These are phyloP conservation scores for Ceratobasidium sp. DNA, from an alignment of 1,284 basidiomycete genomes.

Conservation along the genomic window DNA sequence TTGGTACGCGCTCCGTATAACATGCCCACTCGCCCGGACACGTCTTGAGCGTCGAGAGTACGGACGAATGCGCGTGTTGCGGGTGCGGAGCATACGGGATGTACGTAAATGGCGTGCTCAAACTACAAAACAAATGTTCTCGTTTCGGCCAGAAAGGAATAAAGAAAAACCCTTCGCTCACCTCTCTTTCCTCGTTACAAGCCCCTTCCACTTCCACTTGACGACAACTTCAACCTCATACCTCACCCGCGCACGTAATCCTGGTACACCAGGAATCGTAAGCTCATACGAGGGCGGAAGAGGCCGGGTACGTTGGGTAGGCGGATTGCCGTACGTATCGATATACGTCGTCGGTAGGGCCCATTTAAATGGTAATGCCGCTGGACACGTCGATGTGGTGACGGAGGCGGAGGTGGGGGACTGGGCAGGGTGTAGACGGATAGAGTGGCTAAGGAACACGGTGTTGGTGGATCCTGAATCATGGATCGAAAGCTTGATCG, in stretches of 20 bases:
- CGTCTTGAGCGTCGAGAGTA: conserved; percentile 49
- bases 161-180: neutral
- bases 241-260: conserved; percentile 47
- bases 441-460: conserved; percentile 18
- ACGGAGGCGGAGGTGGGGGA: conserved; percentile 3
- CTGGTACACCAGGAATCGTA: conserved; percentile 47
- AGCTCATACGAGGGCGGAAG: conserved; percentile 48
- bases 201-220: conserved; percentile 48
- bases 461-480: conserved; percentile 38
- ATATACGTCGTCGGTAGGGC: conserved; percentile 43
- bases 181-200: conserved; percentile 43
- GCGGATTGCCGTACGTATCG: conserved; percentile 37
- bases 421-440: conserved; percentile 27
- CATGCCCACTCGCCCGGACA: conserved; percentile 49
- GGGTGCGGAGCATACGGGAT: conserved; percentile 46
- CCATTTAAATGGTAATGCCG: conserved; percentile 43
- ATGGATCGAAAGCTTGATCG: conserved; percentile 43
- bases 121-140: conserved; percentile 28
- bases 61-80: conserved; percentile 46
- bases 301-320: conserved; percentile 23
- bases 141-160: no score
- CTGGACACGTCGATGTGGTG: conserved; percentile 28
- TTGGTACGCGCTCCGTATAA: conserved; percentile 46
- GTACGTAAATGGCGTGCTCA: conserved; percentile 48
- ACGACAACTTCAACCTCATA: conserved; percentile 46